Evolutionary conservation across 495 filamentous ascomycete genomes (phyloP).

Genomic region (Daldinia grandis): DNA sequence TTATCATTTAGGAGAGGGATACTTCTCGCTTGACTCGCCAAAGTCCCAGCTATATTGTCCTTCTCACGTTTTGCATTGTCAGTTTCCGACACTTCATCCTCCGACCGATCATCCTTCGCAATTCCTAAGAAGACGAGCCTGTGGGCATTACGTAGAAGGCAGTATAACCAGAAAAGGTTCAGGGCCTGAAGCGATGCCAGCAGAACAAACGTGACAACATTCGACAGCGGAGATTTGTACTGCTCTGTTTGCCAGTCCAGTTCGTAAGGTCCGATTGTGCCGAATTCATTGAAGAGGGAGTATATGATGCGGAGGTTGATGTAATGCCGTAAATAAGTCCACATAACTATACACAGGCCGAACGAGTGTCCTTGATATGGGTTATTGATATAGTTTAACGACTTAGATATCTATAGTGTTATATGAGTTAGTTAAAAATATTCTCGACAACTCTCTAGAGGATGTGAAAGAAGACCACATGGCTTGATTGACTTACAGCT

Average conservation of each 20-base stretch:
- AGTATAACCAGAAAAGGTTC: background rate
- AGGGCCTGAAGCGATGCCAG: background rate
- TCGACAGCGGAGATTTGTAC: background rate
- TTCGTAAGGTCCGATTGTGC: background rate
- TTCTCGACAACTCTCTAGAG: background rate
- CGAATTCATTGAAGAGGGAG: constrained; percentile 21
- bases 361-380: constrained; percentile 68
- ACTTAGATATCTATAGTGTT: background rate
- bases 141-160: background rate
- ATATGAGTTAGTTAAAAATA: background rate
- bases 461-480: background rate
- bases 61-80: background rate
- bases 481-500: background rate
- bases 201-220: background rate
- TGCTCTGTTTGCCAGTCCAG: background rate
- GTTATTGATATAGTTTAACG: background rate
- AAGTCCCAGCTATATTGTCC: background rate
- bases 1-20: background rate
- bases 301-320: constrained; percentile 87
- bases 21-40: background rate
- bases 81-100: background rate
- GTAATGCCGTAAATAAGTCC: constrained; percentile 93
- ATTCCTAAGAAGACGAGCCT: background rate
- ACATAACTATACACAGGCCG: constrained; percentile 77
- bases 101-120: background rate